phyloP scores from a whole-genome alignment of 1,284 basidiomycete species.

The Cutaneotrichosporon mucoides region DNA sequence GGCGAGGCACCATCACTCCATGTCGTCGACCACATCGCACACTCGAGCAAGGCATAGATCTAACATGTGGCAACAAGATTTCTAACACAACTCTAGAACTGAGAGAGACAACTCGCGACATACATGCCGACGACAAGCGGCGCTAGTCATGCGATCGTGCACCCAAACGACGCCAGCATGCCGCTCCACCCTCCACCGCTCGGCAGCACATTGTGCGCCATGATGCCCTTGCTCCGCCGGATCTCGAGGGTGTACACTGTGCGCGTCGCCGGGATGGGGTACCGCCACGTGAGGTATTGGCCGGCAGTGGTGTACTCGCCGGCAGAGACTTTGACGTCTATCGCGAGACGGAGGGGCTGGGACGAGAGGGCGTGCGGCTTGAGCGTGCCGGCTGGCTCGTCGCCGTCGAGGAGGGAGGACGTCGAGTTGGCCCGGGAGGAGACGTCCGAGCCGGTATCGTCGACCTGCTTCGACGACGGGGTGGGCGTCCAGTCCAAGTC shows the following conservation, averaged over 20 bases:
- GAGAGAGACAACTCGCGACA: too few species aligned
- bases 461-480: neutral
- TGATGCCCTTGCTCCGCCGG: slow-evolving; percentile 58
- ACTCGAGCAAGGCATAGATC: too few species aligned
- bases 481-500: slow-evolving; percentile 32
- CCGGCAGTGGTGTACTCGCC: slow-evolving; percentile 68
- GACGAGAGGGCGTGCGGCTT: neutral
- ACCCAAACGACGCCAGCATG: slow-evolving; percentile 7
- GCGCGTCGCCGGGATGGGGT: slow-evolving; percentile 59
- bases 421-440: neutral
- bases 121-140: too few species aligned
- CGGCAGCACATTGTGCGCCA: slow-evolving; percentile 1
- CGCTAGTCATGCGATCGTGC: neutral
- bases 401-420: neutral
- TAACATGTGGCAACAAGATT: too few species aligned
- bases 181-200: slow-evolving; percentile 3
- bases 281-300: slow-evolving; percentile 76
- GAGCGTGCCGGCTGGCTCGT: neutral
- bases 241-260: slow-evolving; percentile 65
- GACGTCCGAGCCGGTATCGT: neutral
- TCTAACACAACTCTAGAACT: too few species aligned
- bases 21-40: too few species aligned
- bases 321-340: slow-evolving; percentile 57
- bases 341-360: slow-evolving; percentile 29
- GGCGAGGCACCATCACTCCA: too few species aligned